A percentile compares a stretch with the other conserved stretches of the same genome.
Evolutionary conservation across 1,139 yeast species (phyloP).

Genomic region (Pneumocystis sp.): DNA sequence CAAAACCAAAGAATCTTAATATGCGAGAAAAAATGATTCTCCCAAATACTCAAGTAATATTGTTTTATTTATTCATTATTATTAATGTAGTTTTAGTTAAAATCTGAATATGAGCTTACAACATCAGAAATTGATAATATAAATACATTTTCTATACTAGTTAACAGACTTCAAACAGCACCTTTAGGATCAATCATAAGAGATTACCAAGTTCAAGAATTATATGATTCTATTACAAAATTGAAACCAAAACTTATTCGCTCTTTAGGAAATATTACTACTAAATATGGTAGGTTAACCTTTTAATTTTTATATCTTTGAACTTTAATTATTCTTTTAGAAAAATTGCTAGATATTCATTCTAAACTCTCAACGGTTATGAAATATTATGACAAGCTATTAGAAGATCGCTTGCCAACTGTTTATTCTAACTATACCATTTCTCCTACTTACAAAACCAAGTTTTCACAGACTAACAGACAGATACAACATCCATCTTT

Average conservation of each 20-base stretch:
- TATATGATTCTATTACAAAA: conserved; percentile 48
- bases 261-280: conserved; percentile 46
- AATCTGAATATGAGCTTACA: conserved; percentile 29
- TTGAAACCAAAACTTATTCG: conserved; percentile 63
- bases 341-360: conserved; percentile 52
- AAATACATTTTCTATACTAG: conserved; percentile 50
- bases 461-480: background rate
- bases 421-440: conserved; percentile 27
- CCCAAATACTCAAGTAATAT: background rate
- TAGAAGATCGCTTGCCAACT: conserved; percentile 49
- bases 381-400: conserved; percentile 59
- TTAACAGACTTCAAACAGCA: conserved; percentile 39
- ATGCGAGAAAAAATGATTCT: background rate
- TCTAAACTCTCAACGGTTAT: conserved; percentile 68
- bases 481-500: background rate
- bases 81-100: conserved; percentile 1
- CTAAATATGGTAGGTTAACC: conserved; percentile 43
- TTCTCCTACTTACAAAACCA: background rate
- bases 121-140: conserved; percentile 54
- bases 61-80: conserved; percentile 3
- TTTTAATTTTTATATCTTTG: background rate
- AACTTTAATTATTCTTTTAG: conserved; percentile 3
- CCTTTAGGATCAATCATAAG: conserved; percentile 40
- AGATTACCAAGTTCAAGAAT: conserved; percentile 46
- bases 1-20: background rate